Evolutionary conservation across 495 filamentous ascomycete genomes (phyloP), one percentile per base, ranked within the genome.

Genomic region (Tuber magnatum): DNA sequence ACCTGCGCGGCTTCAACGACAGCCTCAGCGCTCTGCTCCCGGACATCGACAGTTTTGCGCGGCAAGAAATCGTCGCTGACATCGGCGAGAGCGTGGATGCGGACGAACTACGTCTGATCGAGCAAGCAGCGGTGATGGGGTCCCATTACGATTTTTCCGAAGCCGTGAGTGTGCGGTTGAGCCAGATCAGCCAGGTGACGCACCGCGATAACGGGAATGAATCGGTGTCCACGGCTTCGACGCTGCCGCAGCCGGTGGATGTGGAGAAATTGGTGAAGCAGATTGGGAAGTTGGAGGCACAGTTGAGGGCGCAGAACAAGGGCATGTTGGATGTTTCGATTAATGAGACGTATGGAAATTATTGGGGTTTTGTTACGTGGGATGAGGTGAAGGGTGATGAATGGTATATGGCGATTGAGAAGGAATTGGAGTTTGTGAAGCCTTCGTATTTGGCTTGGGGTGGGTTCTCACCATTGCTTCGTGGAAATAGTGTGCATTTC

Each of bases 361-460:
- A 51, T 51, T 51, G 46, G 46, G 46, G 46, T 51, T 51, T 51
- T 51, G 46, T n/a, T 51, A 51, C 46, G 3, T 51, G 46, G 46
- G 20, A 51, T 51, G 46, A 51, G 46, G 46, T 51, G 46, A n/a
- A 8, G 46, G 22, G 20, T 51, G 46, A 51, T 51, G 46, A 51
- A 51, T 24, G 46, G 46, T 51, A 51, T n/a, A 12, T 51, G 46
- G 46, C 20, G 22, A 51, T 51, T 51, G 46, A 51, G 46, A 51
- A 51, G 46, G 46, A 51, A 51, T 51, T 51, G 46, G 46, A 51
- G 46, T 51, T 51, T 51, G 46, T 51, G 46, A 51, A 51, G 46
- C 46, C 46, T 51, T 12, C 22, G 46, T 51, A 51, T 51, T 51
- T 51, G 22, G 46, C 46, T 51, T 51, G 46, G 46, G 46, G 46